Conservation (phyloP, 371 early-diverging fungal genomes). For the Saksenaea oblongispora region DNA sequence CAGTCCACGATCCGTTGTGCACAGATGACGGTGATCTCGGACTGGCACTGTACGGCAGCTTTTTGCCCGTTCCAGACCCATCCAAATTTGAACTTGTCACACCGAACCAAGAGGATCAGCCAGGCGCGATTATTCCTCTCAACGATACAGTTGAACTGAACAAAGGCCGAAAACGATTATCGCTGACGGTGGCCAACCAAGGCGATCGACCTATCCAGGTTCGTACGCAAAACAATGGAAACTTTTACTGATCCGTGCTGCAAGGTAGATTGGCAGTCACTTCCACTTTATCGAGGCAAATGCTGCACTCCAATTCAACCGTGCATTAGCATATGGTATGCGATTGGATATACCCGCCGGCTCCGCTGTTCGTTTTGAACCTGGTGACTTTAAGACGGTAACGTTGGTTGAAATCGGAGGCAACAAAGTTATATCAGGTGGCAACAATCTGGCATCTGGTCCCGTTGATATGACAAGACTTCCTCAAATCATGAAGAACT, state of each 20-base stretch:
- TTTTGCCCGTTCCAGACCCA: conserved; percentile 73
- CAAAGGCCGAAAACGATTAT: conserved; percentile 63
- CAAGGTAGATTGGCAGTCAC: conserved; percentile 81
- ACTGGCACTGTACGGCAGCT: conserved; percentile 85
- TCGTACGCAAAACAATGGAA: conserved; percentile 14
- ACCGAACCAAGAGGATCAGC: conserved; percentile 42
- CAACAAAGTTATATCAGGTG: conserved; percentile 76
- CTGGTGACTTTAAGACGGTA: conserved; percentile 84
- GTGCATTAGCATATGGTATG: conserved; percentile 78
- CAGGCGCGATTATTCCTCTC: conserved; percentile 67
- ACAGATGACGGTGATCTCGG: conserved; percentile 78
- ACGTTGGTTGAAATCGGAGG: conserved; percentile 86
- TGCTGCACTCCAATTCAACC: conserved; percentile 77
- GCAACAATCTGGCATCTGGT: conserved; percentile 81
- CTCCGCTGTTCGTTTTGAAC: conserved; percentile 75
- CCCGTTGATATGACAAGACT: conserved; percentile 55
- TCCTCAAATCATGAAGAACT: conserved; percentile 42
- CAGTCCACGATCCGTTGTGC: conserved; percentile 87
- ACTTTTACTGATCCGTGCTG: not conserved
- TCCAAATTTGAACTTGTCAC: conserved; percentile 56
- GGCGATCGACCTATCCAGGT: conserved; percentile 92
- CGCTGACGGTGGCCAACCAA: conserved; percentile 80
- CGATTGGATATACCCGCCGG: conserved; percentile 90
- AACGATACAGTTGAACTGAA: conserved; percentile 69
- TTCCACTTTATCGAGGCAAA: conserved; percentile 94